Base-by-base conservation (phyloP, 1,284 basidiomycete species). In the Lignosus rhinocerotis region DNA sequence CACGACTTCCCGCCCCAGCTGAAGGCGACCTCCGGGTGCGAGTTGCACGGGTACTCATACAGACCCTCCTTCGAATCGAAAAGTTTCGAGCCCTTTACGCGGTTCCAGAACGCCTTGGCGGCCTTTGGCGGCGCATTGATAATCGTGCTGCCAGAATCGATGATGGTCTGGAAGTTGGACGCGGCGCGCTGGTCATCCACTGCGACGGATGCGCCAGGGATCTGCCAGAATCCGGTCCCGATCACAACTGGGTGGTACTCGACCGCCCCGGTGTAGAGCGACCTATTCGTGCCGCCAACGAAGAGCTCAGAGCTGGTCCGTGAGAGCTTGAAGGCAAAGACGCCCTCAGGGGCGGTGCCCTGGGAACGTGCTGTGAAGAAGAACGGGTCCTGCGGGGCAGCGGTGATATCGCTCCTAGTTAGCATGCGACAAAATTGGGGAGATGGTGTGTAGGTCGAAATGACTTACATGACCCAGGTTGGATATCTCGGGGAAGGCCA, bases 241-340 rank as follows among this genome's bases (percentile, higher is more conserved):
- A 53, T 55, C 38, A 67, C 70, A 63, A 67, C 64, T 64, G 49
- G 14, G 64, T 75, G 69, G 69, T 71, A 82, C 55, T 75, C 73
- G 59, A 80, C 69, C 30, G 63, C 51, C 21, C 77, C 77, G 2
- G 66, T 66, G 70, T 73, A 77, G 31, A 72, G 70, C 6, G 63
- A 57, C 3, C 55, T 19, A 66, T 82, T 74, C 10, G 71, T 67
- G 7, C 80, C 80, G 47, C 83, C 83, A 49, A 86, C 73, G 69
- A 70, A 80, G 32, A 85, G 75, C 66, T 79, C 75, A 2, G 80
- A 80, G 53, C 77, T 79, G 25, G 69, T 68, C 46, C 66, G 62
- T 11, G 74, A 70, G 62, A 84, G 76, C 61, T 79, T 78, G 70
- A 84, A 80, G 14, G 70, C 72, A 66, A 82, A 83, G 33, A 73